Evolutionary conservation across 1,139 yeast species (phyloP), one percentile per base, ranked within the genome.

Genomic region (Taphrina populina): DNA sequence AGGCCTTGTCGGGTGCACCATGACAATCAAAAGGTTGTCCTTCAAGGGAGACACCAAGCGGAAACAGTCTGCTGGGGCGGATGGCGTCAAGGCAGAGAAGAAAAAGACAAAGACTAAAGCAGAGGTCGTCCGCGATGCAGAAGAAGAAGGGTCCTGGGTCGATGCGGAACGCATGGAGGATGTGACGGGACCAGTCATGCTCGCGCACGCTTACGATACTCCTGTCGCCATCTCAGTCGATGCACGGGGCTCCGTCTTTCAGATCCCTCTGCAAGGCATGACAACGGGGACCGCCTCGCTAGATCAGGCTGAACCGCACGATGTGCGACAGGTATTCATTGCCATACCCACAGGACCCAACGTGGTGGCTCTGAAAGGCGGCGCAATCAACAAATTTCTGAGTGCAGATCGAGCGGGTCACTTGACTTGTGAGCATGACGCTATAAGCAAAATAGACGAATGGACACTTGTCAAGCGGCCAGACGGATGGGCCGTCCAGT

Each of bases 291-390:
- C 43, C 11, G 40, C 6, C 10, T 15, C 20, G 15, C 32, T 49
- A 33, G 15, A 34, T 8, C 17, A 26, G 11, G 49, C 43, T 8
- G 59, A 57, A 29, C 59, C 59, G 15, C 53, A 57, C 29, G 59
- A 57, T 20, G 59, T 57, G 8, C 49, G 59, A 24, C 59, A 57
- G 39, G 59, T 57, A 35, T 57, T 52, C 34, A 54, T 57, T 21
- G 40, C 44, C 32, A 36, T 57, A 1, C 40, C 44, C 21, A 26
- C 43, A n/a, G 34, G 35, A 2, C n/a, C n/a, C n/a, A n/a, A n/a
- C n/a, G 54, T 41, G 19, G 40, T 23, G n/a, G 13, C 39, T 1
- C 30, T 58, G 27, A 46, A 57, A 33, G 36, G 34, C 30, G 44
- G 52, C 39, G 33, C 34, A 13, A 32, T 36, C 13, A 54, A 47